Percentiles rank a stretch among this genome's conserved stretches.
These are phyloP conservation scores for Leccinum fibrillosum DNA, from an alignment of 768 basidiomycete species.

Conservation along the genomic window DNA sequence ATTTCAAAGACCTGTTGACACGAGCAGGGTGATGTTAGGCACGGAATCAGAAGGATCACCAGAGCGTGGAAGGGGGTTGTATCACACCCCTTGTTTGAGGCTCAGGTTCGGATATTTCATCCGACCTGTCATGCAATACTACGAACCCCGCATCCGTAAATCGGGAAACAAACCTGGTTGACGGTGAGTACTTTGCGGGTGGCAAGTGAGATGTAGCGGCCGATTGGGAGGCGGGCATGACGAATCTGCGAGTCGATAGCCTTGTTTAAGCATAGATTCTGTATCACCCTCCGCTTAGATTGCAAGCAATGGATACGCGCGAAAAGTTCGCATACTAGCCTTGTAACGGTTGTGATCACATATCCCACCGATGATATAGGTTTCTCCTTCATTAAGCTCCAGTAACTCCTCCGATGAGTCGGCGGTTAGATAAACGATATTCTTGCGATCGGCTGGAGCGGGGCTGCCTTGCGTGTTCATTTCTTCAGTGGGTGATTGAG, in stretches of 20 bases:
- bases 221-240: conserved; percentile 91
- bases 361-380: conserved; percentile 94
- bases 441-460: conserved; percentile 37
- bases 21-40: background rate
- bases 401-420: conserved; percentile 84
- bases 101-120: background rate
- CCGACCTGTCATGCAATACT: conserved; percentile 1
- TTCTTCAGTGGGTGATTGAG: conserved; percentile 1
- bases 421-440: conserved; percentile 88
- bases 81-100: background rate
- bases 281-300: conserved; percentile 18
- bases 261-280: conserved; percentile 91
- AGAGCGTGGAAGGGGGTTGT: background rate
- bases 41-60: conserved; percentile 3
- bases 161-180: conserved; percentile 60
- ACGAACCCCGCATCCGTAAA: background rate
- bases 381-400: conserved; percentile 80
- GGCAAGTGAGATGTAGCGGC: conserved; percentile 80
- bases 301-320: background rate
- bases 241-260: conserved; percentile 70
- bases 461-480: background rate
- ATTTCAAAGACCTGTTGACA: conserved; percentile 74
- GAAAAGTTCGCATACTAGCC: conserved; percentile 36
- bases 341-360: conserved; percentile 97
- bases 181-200: conserved; percentile 97